Percentiles rank a stretch among this genome's conserved stretches.
Conservation (phyloP, 768 basidiomycete species). For the Panellus pusillus region DNA sequence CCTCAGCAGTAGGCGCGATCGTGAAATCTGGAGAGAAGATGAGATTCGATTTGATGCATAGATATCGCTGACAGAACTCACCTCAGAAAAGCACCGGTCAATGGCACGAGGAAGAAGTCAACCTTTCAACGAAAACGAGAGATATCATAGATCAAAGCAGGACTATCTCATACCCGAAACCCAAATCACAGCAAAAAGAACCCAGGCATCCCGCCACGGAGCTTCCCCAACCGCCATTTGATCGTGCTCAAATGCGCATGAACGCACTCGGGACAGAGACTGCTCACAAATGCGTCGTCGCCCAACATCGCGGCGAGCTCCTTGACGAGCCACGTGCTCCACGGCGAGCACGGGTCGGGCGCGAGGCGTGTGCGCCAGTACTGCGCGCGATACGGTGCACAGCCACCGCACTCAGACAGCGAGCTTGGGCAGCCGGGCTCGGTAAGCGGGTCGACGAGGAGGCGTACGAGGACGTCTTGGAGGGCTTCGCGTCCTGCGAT, state of each 20-base stretch:
- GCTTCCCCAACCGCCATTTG: constrained; percentile 9
- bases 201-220: constrained; percentile 2
- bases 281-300: constrained; percentile 15
- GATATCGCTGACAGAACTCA: no score
- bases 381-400: not conserved
- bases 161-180: no score
- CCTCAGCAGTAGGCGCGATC: no score
- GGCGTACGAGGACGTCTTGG: constrained; percentile 23
- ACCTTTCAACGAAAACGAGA: no score
- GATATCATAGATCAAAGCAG: no score
- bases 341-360: constrained; percentile 9
- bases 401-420: constrained; percentile 11
- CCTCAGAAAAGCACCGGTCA: no score
- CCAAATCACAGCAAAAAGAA: constrained; percentile 15
- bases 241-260: constrained; percentile 12
- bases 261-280: constrained; percentile 11
- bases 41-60: no score
- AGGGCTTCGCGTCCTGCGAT: constrained; percentile 33
- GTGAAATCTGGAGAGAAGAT: no score
- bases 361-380: constrained; percentile 20
- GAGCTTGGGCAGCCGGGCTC: constrained; percentile 5
- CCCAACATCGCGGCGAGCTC: constrained; percentile 14
- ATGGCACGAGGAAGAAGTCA: no score
- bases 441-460: constrained; percentile 19
- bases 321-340: constrained; percentile 14